These are phyloP conservation scores for Rhizoctonia solani DNA, from an alignment of 1,284 basidiomycete species.

Conservation along the genomic window DNA sequence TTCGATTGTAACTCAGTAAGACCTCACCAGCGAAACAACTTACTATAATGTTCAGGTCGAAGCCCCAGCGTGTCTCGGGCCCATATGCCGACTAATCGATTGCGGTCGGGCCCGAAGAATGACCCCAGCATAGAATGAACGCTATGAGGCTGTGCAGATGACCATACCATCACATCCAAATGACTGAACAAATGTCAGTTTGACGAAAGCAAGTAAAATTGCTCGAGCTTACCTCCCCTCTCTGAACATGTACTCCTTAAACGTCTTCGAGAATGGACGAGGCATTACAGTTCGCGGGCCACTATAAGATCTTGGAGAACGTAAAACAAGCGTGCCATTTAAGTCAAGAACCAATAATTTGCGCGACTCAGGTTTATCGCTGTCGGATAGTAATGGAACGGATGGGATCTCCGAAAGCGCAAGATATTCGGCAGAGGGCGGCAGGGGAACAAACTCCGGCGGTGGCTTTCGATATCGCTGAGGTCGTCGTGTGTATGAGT, in stretches of 20 bases:
- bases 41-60: slow-evolving; percentile 61
- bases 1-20: slow-evolving; percentile 46
- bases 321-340: slow-evolving; percentile 79
- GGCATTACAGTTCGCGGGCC: slow-evolving; percentile 46
- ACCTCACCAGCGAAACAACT: slow-evolving; percentile 44
- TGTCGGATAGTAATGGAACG: slow-evolving; percentile 39
- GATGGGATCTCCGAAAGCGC: slow-evolving; percentile 48
- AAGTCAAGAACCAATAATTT: slow-evolving; percentile 82
- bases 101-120: slow-evolving; percentile 37
- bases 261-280: slow-evolving; percentile 71
- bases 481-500: background rate
- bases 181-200: too few species aligned
- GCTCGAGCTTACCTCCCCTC: slow-evolving; percentile 41
- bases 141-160: slow-evolving; percentile 78
- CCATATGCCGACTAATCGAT: slow-evolving; percentile 67
- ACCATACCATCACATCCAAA: slow-evolving; percentile 87
- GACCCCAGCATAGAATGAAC: slow-evolving; percentile 58
- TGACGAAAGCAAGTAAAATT: too few species aligned
- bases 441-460: slow-evolving; percentile 2
- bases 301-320: slow-evolving; percentile 51
- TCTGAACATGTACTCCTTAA: slow-evolving; percentile 67
- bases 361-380: slow-evolving; percentile 48
- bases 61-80: slow-evolving; percentile 77
- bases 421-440: slow-evolving; percentile 51
- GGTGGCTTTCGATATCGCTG: background rate